phyloP scores from a whole-genome alignment of 129 eudicot species.

The Cynara cardunculus region DNA sequence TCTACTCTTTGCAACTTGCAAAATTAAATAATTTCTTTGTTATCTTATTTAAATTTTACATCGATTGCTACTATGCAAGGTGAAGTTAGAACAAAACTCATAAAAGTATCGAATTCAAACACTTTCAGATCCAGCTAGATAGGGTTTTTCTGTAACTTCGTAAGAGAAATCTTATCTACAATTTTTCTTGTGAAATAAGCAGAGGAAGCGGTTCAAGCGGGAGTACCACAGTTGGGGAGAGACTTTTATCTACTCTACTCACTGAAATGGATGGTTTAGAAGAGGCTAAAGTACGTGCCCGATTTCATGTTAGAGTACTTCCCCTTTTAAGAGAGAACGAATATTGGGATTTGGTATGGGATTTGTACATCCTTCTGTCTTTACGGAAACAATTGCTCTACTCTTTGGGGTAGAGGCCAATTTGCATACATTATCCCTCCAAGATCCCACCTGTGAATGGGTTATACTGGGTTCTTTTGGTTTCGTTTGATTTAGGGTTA shows the following conservation, averaged over 20 bases:
- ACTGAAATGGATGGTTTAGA: slow-evolving; percentile 99
- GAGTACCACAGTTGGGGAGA: slow-evolving; percentile 72
- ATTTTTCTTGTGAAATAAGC: slow-evolving; percentile 9
- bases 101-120: neutral
- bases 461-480: neutral
- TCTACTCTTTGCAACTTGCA: neutral
- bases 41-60: neutral
- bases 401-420: neutral
- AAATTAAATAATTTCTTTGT: neutral
- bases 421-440: neutral
- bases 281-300: slow-evolving; percentile 71
- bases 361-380: neutral
- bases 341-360: neutral
- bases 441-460: too few relatives aligned
- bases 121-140: neutral
- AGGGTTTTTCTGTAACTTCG: neutral
- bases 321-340: neutral
- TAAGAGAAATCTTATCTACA: neutral
- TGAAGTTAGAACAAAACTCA: neutral
- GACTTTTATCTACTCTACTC: slow-evolving; percentile 85
- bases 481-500: too few relatives aligned
- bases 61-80: neutral
- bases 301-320: neutral
- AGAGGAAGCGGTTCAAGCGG: slow-evolving; percentile 91
- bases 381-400: neutral